Evolutionary conservation across 345 rosid species (phyloP), one percentile per base, ranked within the genome.

Genomic region (Citrus reticulata): DNA sequence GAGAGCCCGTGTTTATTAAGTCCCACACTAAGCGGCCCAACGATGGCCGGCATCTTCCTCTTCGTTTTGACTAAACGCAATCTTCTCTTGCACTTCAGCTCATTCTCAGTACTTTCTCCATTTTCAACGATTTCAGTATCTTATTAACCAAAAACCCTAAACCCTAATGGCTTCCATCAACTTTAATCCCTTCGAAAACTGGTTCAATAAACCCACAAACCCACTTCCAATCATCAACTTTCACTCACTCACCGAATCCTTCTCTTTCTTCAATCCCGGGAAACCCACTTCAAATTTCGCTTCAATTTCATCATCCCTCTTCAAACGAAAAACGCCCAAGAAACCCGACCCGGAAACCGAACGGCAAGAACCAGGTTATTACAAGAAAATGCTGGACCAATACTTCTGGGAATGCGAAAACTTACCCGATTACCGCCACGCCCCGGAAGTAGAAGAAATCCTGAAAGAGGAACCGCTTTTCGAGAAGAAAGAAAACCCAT

Each of bases 351-450:
- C 71, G 1, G 74, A 86, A 1, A 24, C 78, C 10, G 86, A 86
- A 9, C 57, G 82, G 19, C 80, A 75, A 5, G 77, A 89, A 39
- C 89, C 89, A 2, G 92, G 92, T 7, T 62, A 60, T 8, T 88
- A 82, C 76, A 81, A 75, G 79, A 69, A 83, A 70, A 76, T 90
- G 81, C 70, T 85, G 42, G 92, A 89, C 77, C 97, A 88, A 85
- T 92, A 83, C 86, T 86, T 87, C 83, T 90, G 90, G 92, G 98
- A 95, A 78, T 85, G 89, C 60, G 97, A 93, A 77, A 89, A 88
- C 91, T 79, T 83, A 57, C 97, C 97, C 16, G 95, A 93, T 74
- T 75, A 91, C 81, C 87, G 94, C 37, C 91, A 92, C 87, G 54
- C 98, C 2, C 93, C 98, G 0, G 91, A 93, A 82, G 98, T 95